Conservation (phyloP, 1,284 basidiomycete genomes). For the Leucoagaricus sp. region DNA sequence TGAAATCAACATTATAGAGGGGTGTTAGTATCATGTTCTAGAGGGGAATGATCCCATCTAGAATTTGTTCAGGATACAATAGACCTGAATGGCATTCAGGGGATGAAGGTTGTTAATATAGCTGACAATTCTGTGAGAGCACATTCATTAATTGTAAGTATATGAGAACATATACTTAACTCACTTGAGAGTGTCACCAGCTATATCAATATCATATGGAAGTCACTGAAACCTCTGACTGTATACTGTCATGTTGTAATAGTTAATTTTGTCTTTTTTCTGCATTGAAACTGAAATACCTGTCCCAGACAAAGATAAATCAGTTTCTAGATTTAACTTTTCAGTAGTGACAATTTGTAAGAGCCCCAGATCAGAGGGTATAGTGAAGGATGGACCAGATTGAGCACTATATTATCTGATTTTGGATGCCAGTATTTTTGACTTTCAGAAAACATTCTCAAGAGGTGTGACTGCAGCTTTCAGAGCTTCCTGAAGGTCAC, state of each 20-base stretch:
- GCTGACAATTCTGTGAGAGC: slow-evolving; percentile 23
- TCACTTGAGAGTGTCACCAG: slow-evolving; percentile 16
- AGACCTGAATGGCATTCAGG: slow-evolving; percentile 19
- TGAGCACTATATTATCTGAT: slow-evolving; percentile 33
- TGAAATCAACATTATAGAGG: slow-evolving; percentile 11
- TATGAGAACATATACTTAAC: no score
- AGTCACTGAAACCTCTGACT: slow-evolving; percentile 38
- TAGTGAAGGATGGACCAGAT: slow-evolving; percentile 46
- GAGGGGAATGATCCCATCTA: slow-evolving; percentile 30
- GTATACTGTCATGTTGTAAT: slow-evolving; percentile 1
- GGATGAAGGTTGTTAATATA: slow-evolving; percentile 34
- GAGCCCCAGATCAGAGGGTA: slow-evolving; percentile 39
- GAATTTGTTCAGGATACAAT: slow-evolving; percentile 28
- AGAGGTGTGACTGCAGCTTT: slow-evolving; percentile 29
- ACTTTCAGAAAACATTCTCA: slow-evolving; percentile 38
- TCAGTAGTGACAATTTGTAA: slow-evolving; percentile 21
- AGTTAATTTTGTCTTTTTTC: background rate
- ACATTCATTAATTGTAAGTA: no score
- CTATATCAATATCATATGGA: slow-evolving; percentile 26
- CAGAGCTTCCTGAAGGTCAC: slow-evolving; percentile 22
- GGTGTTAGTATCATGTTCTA: slow-evolving; percentile 30
- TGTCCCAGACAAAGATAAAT: slow-evolving; percentile 19
- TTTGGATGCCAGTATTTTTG: slow-evolving; percentile 49
- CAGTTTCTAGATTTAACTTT: slow-evolving; percentile 20
- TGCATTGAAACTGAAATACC: slow-evolving; percentile 12